Evolutionary conservation across 2,329 filamentous ascomycete species (phyloP).

Genomic region (Gremmenia infestans): DNA sequence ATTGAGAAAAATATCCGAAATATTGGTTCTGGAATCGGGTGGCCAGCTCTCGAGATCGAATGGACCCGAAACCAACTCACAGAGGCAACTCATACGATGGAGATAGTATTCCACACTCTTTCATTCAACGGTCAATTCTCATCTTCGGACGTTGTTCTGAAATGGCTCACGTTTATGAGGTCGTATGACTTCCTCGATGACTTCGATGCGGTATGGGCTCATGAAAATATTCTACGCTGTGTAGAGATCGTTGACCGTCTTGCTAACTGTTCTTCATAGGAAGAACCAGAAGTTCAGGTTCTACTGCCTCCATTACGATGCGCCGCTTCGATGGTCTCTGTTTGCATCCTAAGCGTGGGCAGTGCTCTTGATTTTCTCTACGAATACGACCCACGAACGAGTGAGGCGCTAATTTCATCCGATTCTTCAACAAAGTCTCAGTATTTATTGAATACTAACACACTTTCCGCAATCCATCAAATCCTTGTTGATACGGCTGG

Average conservation of each 20-base stretch:
- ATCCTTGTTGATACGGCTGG: slow-evolving; percentile 60
- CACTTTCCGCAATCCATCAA: slow-evolving; percentile 68
- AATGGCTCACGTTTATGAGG: slow-evolving; percentile 73
- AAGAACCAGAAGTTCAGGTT: slow-evolving; percentile 23
- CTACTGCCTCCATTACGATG: slow-evolving; percentile 63
- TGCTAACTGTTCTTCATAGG: slow-evolving; percentile 11
- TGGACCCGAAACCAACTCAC: slow-evolving; percentile 62
- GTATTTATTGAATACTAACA: slow-evolving; percentile 65
- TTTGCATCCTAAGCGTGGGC: slow-evolving; percentile 60
- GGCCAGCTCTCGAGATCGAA: slow-evolving; percentile 49
- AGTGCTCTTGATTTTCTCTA: slow-evolving; percentile 7
- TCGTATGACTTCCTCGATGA: slow-evolving; percentile 65
- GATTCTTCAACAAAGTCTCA: slow-evolving; percentile 35
- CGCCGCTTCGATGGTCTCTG: slow-evolving; percentile 63
- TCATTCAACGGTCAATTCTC: slow-evolving; percentile 55
- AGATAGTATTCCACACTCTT: slow-evolving; percentile 66
- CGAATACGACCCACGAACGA: slow-evolving; percentile 16
- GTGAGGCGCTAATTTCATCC: slow-evolving; percentile 29
- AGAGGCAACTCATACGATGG: slow-evolving; percentile 69
- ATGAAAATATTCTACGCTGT: neutral
- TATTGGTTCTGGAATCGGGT: slow-evolving; percentile 38
- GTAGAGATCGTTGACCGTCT: neutral
- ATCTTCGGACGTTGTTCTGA: slow-evolving; percentile 52
- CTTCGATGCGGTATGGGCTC: slow-evolving; percentile 48
- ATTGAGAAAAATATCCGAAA: slow-evolving; percentile 45